Evolutionary conservation across 2,329 filamentous ascomycete species (phyloP).

Genomic region (Aspergillus tubingensis): DNA sequence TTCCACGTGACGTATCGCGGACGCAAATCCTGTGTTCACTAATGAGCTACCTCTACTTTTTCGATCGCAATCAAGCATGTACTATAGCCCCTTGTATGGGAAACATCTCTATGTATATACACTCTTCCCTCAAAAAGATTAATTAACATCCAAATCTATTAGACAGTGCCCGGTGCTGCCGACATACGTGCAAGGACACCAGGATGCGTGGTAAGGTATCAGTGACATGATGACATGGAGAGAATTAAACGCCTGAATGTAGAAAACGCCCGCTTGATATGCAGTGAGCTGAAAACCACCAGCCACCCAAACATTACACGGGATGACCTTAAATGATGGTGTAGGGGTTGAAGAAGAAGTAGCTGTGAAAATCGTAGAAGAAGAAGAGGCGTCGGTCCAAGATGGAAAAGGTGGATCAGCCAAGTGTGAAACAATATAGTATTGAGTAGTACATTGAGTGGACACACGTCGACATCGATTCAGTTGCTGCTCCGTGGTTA

Average conservation of each 20-base stretch:
- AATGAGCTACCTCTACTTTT: background rate
- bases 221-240: background rate
- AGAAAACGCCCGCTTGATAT: conserved; percentile 19
- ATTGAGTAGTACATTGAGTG: background rate
- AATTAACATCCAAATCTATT: background rate
- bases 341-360: background rate
- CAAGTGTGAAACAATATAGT: background rate
- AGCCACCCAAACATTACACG: conserved; percentile 9
- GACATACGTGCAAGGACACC: background rate
- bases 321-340: conserved; percentile 2
- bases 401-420: background rate
- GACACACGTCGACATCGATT: conserved; percentile 11
- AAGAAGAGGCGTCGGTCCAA: background rate
- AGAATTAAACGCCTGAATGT: background rate
- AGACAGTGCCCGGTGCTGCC: background rate
- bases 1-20: background rate
- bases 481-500: conserved; percentile 33
- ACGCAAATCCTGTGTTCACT: background rate
- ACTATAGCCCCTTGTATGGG: background rate
- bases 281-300: background rate
- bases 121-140: background rate
- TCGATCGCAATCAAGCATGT: background rate
- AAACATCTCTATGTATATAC: background rate
- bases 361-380: too few relatives aligned
- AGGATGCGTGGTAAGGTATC: background rate